Evolutionary conservation across 176 grass and related monocot species (phyloP).

Genomic region (Stipa capillata): DNA sequence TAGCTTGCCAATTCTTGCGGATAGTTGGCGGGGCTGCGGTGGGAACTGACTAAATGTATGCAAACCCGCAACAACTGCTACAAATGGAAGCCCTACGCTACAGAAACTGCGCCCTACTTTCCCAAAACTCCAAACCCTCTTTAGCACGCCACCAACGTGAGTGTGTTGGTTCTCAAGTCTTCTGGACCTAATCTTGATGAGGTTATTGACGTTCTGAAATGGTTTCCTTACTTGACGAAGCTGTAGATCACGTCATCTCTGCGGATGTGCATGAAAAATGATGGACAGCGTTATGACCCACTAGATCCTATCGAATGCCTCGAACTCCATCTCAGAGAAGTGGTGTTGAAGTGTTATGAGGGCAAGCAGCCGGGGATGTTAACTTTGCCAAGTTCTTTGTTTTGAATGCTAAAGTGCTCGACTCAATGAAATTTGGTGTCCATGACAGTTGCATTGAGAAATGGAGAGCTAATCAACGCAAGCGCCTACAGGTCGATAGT

Average conservation of each 20-base stretch:
- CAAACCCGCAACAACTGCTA: too few relatives aligned
- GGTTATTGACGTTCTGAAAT: background rate
- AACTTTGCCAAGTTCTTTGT: slow-evolving; percentile 14
- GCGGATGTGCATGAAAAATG: background rate
- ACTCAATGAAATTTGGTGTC: background rate
- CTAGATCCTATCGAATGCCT: background rate
- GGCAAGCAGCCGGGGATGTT: background rate
- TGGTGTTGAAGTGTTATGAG: background rate
- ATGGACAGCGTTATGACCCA: background rate
- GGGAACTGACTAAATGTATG: too few relatives aligned
- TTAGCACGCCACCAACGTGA: too few relatives aligned
- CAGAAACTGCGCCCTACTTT: too few relatives aligned
- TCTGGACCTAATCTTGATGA: background rate
- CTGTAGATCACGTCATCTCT: background rate
- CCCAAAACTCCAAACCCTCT: too few relatives aligned
- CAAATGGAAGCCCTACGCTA: too few relatives aligned
- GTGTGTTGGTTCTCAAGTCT: background rate
- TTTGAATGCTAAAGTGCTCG: slow-evolving; percentile 5
- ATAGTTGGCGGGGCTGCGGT: too few relatives aligned
- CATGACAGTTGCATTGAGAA: background rate
- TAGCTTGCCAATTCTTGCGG: too few relatives aligned
- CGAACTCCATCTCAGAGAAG: background rate
- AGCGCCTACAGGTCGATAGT: background rate
- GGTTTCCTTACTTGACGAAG: background rate
- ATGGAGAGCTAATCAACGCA: background rate